These are phyloP conservation scores for Rhizopogon vinicolor DNA, from an alignment of 768 basidiomycete genomes.

Conservation along the genomic window DNA sequence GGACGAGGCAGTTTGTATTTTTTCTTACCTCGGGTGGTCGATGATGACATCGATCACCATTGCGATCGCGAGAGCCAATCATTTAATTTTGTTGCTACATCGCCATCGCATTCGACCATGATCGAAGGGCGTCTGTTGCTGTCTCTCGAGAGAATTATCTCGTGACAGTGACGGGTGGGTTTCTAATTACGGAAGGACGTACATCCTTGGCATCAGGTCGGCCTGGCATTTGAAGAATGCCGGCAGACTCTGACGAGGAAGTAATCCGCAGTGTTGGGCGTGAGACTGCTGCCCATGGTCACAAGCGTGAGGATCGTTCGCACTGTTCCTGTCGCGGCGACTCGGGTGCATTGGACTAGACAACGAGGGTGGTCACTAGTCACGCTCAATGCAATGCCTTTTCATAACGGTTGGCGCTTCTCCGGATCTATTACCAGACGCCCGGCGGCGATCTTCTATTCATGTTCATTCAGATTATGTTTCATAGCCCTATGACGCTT, in stretches of 20 bases:
- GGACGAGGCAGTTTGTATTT: not conserved
- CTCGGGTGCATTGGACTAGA: not conserved
- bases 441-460: not conserved
- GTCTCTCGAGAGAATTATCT: not conserved
- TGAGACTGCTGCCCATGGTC: not conserved
- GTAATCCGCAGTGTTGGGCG: not conserved
- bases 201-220: not conserved
- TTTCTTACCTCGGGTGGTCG: not conserved
- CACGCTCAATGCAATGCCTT: not conserved
- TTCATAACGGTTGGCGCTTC: slow-evolving; percentile 1
- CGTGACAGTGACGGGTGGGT: not conserved
- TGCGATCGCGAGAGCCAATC: slow-evolving; percentile 2
- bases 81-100: not conserved
- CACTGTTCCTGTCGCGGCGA: slow-evolving; percentile 1
- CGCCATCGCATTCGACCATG: not conserved
- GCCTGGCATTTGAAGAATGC: not conserved
- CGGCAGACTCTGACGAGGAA: not conserved
- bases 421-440: slow-evolving; percentile 1
- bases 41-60: not conserved
- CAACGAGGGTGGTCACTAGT: slow-evolving; percentile 7
- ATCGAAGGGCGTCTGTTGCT: not conserved
- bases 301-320: not conserved
- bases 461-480: not conserved
- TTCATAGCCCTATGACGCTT: slow-evolving; percentile 10
- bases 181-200: not conserved